Evolutionary conservation across 2,329 filamentous ascomycete species (phyloP), one percentile per base, ranked within the genome.

Genomic region (Ilyonectria sp.): DNA sequence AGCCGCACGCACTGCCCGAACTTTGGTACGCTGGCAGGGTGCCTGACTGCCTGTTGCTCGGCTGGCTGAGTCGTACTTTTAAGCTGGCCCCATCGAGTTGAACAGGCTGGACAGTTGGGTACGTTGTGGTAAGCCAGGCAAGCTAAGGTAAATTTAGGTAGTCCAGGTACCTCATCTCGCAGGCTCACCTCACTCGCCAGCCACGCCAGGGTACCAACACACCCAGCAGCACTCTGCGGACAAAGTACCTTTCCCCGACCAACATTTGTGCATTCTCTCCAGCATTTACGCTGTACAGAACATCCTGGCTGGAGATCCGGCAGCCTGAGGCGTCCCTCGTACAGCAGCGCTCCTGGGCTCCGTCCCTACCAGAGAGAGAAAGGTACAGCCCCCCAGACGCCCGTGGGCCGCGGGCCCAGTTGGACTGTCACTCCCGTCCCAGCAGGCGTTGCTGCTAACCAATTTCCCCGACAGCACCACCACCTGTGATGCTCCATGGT

Each of bases 401-500:
- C 26, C 26, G 26, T 26, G 26, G 26, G 21, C 46, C 58, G 26
- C 31, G 37, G 29, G n/a, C 58, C 46, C 26, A 35, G 50, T 23
- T 33, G n/a, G 31, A 50, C 35, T 58, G 54, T 56, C 49, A 53
- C 52, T 53, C 60, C 15, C 33, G 43, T 55, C 52, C 60, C 43
- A 58, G 46, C 59, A 59, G 43, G 56, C 60, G 33, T 49, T 50
- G 33, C 31, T 67, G 55, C 63, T 73, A 66, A 74, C 70, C 63
- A 58, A 71, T 64, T 58, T 65, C 46, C 55, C 67, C 60, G 60
- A 63, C 69, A 64, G 64, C 62, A 59, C 65, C 66, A 70, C 71
- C 71, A 69, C 62, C 61, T 67, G 73, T 74, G 71, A 76, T 76
- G 74, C 72, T 69, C 72, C 53, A 73, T 71, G 71, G 69, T 76